phyloP scores from a whole-genome alignment of 2,329 filamentous ascomycete genomes.

The Aspergillus sergii region DNA sequence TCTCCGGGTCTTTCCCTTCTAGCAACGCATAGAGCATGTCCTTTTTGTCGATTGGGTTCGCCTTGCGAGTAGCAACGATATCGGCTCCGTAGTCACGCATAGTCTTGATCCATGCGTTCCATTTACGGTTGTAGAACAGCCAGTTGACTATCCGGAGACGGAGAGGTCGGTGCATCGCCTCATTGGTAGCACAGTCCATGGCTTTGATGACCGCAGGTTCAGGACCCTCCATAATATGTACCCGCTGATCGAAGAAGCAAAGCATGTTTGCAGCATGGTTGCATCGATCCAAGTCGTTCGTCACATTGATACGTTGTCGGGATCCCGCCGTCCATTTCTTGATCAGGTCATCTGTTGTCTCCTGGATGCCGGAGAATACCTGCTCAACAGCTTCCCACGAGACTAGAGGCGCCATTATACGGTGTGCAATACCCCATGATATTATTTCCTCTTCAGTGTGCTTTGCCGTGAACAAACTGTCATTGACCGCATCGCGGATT shows the following conservation, averaged over 20 bases:
- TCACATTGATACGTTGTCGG: conserved; percentile 47
- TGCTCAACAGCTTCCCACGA: conserved; percentile 42
- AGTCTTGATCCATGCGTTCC: conserved; percentile 54
- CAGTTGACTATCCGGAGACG: conserved; percentile 56
- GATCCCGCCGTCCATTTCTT: conserved; percentile 51
- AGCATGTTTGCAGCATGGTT: conserved; percentile 56
- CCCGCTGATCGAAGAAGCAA: conserved; percentile 55
- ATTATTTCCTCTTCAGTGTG: conserved; percentile 34
- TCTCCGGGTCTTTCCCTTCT: conserved; percentile 62
- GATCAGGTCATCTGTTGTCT: conserved; percentile 54
- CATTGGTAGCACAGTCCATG: conserved; percentile 59
- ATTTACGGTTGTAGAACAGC: conserved; percentile 57
- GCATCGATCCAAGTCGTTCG: conserved; percentile 56
- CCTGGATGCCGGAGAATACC: conserved; percentile 54
- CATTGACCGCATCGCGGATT: conserved; percentile 63
- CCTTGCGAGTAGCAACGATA: conserved; percentile 59
- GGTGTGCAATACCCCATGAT: conserved; percentile 68
- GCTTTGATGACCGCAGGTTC: conserved; percentile 54
- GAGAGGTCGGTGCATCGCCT: conserved; percentile 59
- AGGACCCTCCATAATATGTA: conserved; percentile 51
- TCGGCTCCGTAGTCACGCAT: conserved; percentile 61
- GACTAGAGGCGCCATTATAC: conserved; percentile 51
- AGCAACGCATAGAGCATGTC: conserved; percentile 66
- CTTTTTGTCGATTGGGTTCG: conserved; percentile 57
- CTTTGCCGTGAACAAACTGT: conserved; percentile 68